phyloP scores from a whole-genome alignment of 495 filamentous ascomycete species.

The Polyplosphaeria fusca region DNA sequence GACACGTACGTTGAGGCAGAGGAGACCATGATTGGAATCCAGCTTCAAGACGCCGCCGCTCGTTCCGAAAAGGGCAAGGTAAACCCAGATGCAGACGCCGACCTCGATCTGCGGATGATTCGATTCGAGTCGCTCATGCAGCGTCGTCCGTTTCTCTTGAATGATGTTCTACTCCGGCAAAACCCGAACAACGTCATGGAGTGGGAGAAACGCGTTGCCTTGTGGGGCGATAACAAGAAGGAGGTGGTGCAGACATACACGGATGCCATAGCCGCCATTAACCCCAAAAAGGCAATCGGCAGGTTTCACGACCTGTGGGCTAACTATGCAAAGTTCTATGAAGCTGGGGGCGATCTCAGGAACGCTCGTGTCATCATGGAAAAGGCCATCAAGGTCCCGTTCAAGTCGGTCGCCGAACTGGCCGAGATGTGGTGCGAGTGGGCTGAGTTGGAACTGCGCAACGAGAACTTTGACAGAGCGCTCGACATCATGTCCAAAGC shows the following conservation, averaged over 20 bases:
- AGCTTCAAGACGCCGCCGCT: conserved; percentile 83
- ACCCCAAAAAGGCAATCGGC: conserved; percentile 91
- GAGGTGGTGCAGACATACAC: conserved; percentile 95
- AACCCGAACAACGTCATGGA: conserved; percentile 96
- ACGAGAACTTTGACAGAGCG: conserved; percentile 92
- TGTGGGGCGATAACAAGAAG: conserved; percentile 91
- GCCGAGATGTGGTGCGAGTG: conserved; percentile 99
- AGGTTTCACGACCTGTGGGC: conserved; percentile 94
- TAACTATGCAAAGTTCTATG: conserved; percentile 97
- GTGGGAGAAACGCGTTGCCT: conserved; percentile 91
- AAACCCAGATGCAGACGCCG: conserved; percentile 87
- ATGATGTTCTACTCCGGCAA: conserved; percentile 91
- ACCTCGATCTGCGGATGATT: conserved; percentile 96
- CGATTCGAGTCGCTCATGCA: conserved; percentile 98
- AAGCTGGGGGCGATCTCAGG: conserved; percentile 78
- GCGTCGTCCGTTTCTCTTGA: conserved; percentile 90
- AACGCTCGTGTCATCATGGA: conserved; percentile 91
- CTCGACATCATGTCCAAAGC: conserved; percentile 96
- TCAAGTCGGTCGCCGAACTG: conserved; percentile 89
- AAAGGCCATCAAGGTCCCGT: conserved; percentile 95
- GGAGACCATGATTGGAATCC: conserved; percentile 84
- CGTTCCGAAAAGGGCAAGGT: conserved; percentile 78
- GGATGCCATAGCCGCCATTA: conserved; percentile 85
- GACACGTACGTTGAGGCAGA: conserved; percentile 97
- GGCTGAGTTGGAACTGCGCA: conserved; percentile 95